Evolutionary conservation across 2,329 filamentous ascomycete species (phyloP), one percentile per base, ranked within the genome.

Genomic region (Phialophora verrucosa): DNA sequence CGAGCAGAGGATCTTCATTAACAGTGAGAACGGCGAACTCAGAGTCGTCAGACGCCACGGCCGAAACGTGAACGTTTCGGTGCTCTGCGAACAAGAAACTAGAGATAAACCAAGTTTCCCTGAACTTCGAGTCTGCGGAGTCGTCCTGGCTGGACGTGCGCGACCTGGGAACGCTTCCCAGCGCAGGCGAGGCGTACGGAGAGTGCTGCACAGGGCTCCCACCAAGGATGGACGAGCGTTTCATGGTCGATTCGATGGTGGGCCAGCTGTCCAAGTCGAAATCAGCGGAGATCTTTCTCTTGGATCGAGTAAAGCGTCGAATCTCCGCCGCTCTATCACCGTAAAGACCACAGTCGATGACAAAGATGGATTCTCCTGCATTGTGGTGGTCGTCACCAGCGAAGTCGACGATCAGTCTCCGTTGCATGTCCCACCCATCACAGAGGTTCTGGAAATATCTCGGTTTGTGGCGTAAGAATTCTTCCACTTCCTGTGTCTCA

Each of bases 341-440:
- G 31, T 87, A 86, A n/a, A 88, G 77, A 0, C 91, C 92, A 73
- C 90, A 90, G 38, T 87, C 84, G 55, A 97, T 83, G 2, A 96
- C 84, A 29, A 96, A 83, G 47, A 96, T 81, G 17, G 84, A 85
- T 77, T 97, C 94, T 23, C 93, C 93, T 29, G 88, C 89, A 57
- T 88, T 87, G 62, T 87, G 82, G n/a, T 87, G 86, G 78, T 95
- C 91, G 70, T 93, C 91, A 23, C 87, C 88, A 49, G 90, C 90
- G 78, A 97, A 98, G 75, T 99, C 95, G 2, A 97, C 92, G 73
- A 95, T 90, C 2, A 98, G 81, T 68, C 83, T 88, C 67, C 93
- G 87, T 61, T 88, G 88, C 93, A 98, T 98, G 74, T 98, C 91
- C 94, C 95, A 98, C 2, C 91, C 90, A 65, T 90, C 81, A 74